A percentile compares a stretch with the other conserved stretches of the same genome.
These are phyloP conservation scores for Kwoniella sp. DNA, from an alignment of 768 basidiomycete genomes.

Conservation along the genomic window DNA sequence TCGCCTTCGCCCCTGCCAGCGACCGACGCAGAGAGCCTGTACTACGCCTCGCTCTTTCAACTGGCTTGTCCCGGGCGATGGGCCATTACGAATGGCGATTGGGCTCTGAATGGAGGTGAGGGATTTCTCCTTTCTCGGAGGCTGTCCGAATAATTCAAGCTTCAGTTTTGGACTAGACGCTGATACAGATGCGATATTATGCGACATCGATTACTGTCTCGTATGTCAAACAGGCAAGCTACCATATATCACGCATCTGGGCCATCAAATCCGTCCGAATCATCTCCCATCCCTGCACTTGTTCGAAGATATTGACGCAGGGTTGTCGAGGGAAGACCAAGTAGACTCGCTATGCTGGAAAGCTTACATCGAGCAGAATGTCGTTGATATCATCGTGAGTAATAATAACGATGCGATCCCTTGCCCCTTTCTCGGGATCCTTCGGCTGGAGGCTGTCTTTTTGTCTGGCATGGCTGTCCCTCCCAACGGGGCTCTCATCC, in stretches of 20 bases:
- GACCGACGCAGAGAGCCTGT: slow-evolving; percentile 37
- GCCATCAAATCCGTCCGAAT: slow-evolving; percentile 18
- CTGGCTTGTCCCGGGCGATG: slow-evolving; percentile 34
- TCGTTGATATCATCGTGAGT: slow-evolving; percentile 46
- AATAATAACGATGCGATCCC: background rate
- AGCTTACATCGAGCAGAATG: slow-evolving; percentile 43
- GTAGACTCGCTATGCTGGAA: slow-evolving; percentile 35
- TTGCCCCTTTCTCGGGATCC: no score
- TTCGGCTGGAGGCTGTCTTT: no score
- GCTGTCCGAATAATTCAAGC: background rate
- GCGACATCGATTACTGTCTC: background rate
- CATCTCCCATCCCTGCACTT: slow-evolving; percentile 35
- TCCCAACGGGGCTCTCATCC: no score
- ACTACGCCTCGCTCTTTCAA: slow-evolving; percentile 33
- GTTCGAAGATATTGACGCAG: slow-evolving; percentile 30
- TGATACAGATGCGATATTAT: background rate
- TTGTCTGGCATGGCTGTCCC: no score
- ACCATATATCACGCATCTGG: slow-evolving; percentile 39
- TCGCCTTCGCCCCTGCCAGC: slow-evolving; percentile 25
- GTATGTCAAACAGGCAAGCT: slow-evolving; percentile 35
- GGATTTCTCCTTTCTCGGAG: background rate
- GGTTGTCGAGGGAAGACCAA: slow-evolving; percentile 23
- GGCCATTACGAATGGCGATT: slow-evolving; percentile 28
- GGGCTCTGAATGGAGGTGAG: slow-evolving; percentile 34
- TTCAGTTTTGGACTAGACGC: background rate